Evolutionary conservation across 805 yeast genomes (phyloP).

Genomic region (Teunomyces kruisii): DNA sequence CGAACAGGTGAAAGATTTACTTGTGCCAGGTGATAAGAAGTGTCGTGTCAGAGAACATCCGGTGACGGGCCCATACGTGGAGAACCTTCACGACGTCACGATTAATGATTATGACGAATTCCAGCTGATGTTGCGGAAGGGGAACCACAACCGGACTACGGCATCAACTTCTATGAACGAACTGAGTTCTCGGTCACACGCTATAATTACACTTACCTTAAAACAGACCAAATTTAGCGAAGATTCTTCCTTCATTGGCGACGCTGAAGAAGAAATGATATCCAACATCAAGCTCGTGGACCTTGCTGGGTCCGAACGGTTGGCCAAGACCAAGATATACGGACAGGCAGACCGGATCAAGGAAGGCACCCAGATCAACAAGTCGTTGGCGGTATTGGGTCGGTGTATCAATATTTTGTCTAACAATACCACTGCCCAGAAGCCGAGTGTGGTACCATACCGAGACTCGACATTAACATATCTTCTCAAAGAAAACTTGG

Average conservation of each 20-base stretch:
- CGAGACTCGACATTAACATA: conserved; percentile 77
- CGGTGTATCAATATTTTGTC: conserved; percentile 55
- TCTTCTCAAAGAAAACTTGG: conserved; percentile 69
- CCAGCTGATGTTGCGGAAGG: conserved; percentile 44
- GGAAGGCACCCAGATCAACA: conserved; percentile 78
- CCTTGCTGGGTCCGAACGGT: conserved; percentile 81
- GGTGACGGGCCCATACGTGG: conserved; percentile 69
- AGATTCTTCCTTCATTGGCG: conserved; percentile 26
- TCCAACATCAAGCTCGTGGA: conserved; percentile 73
- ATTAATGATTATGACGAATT: conserved; percentile 55
- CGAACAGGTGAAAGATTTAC: conserved; percentile 69
- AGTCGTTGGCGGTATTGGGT: conserved; percentile 75
- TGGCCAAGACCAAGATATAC: conserved; percentile 58
- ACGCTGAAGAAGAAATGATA: conserved; percentile 46
- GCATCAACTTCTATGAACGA: conserved; percentile 76
- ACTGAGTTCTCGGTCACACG: conserved; percentile 76
- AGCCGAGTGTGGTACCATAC: conserved; percentile 54
- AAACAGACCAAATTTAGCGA: conserved; percentile 52
- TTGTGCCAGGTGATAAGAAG: conserved; percentile 27
- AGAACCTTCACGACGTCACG: conserved; percentile 53
- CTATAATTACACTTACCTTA: conserved; percentile 64
- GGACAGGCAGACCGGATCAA: conserved; percentile 54
- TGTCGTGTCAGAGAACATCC: conserved; percentile 67
- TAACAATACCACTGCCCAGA: conserved; percentile 34
- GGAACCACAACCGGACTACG: conserved; percentile 59